phyloP scores from a whole-genome alignment of 1,284 basidiomycete genomes.

The Lignosus rhinocerotis region DNA sequence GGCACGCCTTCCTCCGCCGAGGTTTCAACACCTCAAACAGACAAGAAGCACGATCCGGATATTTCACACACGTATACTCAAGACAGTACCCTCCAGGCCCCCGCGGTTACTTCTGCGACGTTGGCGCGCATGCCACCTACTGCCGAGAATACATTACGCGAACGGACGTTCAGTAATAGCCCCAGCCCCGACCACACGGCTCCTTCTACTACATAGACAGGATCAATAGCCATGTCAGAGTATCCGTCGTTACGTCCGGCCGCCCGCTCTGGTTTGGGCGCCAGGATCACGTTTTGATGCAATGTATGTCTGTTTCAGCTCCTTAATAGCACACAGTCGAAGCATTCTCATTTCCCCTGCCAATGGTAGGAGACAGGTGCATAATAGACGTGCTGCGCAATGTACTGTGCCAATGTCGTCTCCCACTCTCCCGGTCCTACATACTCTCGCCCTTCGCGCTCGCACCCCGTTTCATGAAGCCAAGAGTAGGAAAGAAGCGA shows the following conservation, averaged over 20 bases:
- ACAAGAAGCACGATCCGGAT: constrained; percentile 13
- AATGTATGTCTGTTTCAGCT: background rate
- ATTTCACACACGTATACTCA: background rate
- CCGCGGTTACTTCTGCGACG: constrained; percentile 1
- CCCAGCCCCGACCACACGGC: background rate
- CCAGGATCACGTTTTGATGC: too few species aligned
- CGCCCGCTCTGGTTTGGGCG: background rate
- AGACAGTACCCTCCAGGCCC: background rate
- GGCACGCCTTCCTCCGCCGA: background rate
- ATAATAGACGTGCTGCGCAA: background rate
- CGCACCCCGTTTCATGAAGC: background rate
- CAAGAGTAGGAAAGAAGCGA: background rate
- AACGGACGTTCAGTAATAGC: background rate
- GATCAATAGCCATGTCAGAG: background rate
- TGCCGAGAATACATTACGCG: background rate
- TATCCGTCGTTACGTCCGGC: background rate
- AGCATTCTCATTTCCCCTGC: background rate
- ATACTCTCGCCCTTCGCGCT: background rate
- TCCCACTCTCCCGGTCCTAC: background rate
- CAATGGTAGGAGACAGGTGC: background rate
- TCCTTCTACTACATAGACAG: background rate
- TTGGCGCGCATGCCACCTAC: background rate
- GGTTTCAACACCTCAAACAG: background rate
- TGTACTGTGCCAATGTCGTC: background rate
- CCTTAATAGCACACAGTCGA: background rate